phyloP scores from a whole-genome alignment of 2,329 filamentous ascomycete species.

The Amauroascus verrucosus region DNA sequence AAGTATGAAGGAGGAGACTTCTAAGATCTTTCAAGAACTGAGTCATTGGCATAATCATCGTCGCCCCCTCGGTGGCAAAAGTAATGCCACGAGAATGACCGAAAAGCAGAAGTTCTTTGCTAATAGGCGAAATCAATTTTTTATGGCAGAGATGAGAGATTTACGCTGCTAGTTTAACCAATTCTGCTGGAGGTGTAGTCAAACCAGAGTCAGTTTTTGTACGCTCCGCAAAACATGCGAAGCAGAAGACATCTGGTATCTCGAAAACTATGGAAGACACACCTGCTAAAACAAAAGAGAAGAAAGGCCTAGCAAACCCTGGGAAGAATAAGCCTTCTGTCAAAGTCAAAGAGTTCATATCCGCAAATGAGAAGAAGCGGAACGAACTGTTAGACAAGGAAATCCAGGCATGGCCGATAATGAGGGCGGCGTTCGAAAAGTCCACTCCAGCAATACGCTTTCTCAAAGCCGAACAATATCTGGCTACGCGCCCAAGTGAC shows the following conservation, averaged over 20 bases:
- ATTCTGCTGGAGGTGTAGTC: constrained; percentile 51
- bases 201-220: constrained; percentile 55
- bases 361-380: constrained; percentile 30
- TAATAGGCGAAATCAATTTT: constrained; percentile 48
- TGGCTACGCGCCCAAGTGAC: constrained; percentile 34
- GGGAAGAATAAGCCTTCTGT: constrained; percentile 11
- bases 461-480: constrained; percentile 41
- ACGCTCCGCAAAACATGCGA: constrained; percentile 15
- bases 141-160: constrained; percentile 56
- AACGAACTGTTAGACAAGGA: constrained; percentile 16
- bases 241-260: not conserved
- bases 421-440: constrained; percentile 33
- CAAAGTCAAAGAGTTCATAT: constrained; percentile 13
- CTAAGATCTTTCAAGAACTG: constrained; percentile 23
- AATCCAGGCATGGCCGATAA: constrained; percentile 20
- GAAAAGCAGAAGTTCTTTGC: constrained; percentile 31
- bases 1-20: constrained; percentile 12
- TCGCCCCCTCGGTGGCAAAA: constrained; percentile 18
- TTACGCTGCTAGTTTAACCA: constrained; percentile 63
- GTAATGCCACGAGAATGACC: constrained; percentile 8
- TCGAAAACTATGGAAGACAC: constrained; percentile 15
- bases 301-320: constrained; percentile 8
- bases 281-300: constrained; percentile 16
- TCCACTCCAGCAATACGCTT: constrained; percentile 38
- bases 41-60: constrained; percentile 30